Conservation (phyloP, 371 early-diverging fungal genomes). For the Gilbertella persicaria region DNA sequence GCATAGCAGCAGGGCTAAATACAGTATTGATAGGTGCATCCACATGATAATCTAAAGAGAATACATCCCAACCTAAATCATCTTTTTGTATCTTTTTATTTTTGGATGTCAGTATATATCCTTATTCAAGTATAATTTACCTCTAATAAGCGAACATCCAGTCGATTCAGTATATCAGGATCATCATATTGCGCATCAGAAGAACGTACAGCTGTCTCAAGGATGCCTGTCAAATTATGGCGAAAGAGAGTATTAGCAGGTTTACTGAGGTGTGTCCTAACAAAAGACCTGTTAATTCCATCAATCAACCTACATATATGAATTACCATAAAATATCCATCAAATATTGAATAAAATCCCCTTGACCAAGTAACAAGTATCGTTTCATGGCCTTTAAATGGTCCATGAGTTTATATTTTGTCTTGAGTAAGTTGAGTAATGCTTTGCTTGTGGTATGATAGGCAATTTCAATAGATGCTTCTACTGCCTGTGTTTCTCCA, state of each 20-base stretch:
- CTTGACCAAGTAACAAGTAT: conserved; percentile 92
- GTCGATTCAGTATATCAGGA: conserved; percentile 72
- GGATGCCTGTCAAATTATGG: conserved; percentile 84
- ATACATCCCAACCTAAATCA: conserved; percentile 92
- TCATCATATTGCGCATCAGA: conserved; percentile 91
- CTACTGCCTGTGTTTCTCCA: conserved; percentile 72
- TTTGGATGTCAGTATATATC: background rate
- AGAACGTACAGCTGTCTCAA: conserved; percentile 87
- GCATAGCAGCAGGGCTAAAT: conserved; percentile 73
- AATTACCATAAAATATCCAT: conserved; percentile 81
- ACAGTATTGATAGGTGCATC: conserved; percentile 87
- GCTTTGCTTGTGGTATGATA: conserved; percentile 72
- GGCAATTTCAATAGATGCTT: conserved; percentile 73
- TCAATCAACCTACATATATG: conserved; percentile 4
- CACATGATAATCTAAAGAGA: conserved; percentile 84
- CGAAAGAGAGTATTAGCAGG: conserved; percentile 79
- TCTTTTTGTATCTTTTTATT: conserved; percentile 58
- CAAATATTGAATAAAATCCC: conserved; percentile 91
- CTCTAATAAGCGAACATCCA: conserved; percentile 78
- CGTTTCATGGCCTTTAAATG: conserved; percentile 86
- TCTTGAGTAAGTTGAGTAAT: conserved; percentile 71
- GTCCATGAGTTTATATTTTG: conserved; percentile 79
- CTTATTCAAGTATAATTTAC: conserved; percentile 33
- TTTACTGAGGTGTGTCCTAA: conserved; percentile 65
- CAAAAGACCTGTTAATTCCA: background rate